A percentile compares a stretch with the other conserved stretches of the same genome.
phyloP scores from a whole-genome alignment of 2,329 filamentous ascomycete genomes.

The Harringtonia aguacate region DNA sequence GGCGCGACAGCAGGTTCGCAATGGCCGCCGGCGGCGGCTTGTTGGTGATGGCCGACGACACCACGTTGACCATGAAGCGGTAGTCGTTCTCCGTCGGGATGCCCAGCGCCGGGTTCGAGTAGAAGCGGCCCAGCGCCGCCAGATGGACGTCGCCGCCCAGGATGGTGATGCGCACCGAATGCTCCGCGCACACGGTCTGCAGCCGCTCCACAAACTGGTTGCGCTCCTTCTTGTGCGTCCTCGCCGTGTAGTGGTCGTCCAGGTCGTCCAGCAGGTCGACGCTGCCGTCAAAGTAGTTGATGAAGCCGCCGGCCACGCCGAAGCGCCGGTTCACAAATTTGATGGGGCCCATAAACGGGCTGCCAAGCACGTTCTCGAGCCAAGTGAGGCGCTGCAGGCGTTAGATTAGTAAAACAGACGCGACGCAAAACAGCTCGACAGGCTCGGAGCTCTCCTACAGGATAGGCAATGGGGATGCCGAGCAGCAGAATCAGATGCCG shows the following conservation, averaged over 20 bases:
- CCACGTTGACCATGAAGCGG: conserved; percentile 89
- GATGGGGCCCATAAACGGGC: conserved; percentile 77
- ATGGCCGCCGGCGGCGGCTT: conserved; percentile 81
- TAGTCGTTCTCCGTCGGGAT: conserved; percentile 74
- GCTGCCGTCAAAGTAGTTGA: conserved; percentile 90
- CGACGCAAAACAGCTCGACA: neutral
- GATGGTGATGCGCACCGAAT: conserved; percentile 83
- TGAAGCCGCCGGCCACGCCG: conserved; percentile 68
- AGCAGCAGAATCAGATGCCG: conserved; percentile 81
- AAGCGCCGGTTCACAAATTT: conserved; percentile 87
- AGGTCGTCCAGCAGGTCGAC: conserved; percentile 88
- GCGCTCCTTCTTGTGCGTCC: conserved; percentile 83
- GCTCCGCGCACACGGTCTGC: conserved; percentile 73
- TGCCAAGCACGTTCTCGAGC: conserved; percentile 85
- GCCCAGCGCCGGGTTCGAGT: conserved; percentile 72
- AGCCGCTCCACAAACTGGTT: conserved; percentile 67
- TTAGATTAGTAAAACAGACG: neutral
- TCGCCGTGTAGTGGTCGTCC: conserved; percentile 92
- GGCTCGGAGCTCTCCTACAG: too few relatives aligned
- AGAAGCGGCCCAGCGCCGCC: conserved; percentile 87
- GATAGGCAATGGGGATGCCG: conserved; percentile 80
- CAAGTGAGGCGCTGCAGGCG: conserved; percentile 70
- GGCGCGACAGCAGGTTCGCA: conserved; percentile 78
- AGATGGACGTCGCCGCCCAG: conserved; percentile 90
- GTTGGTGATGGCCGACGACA: conserved; percentile 93